A percentile compares a stretch with the other conserved stretches of the same genome.
phyloP scores from a whole-genome alignment of 169 alveolate genomes.

The Plasmodium billcollinsi region DNA sequence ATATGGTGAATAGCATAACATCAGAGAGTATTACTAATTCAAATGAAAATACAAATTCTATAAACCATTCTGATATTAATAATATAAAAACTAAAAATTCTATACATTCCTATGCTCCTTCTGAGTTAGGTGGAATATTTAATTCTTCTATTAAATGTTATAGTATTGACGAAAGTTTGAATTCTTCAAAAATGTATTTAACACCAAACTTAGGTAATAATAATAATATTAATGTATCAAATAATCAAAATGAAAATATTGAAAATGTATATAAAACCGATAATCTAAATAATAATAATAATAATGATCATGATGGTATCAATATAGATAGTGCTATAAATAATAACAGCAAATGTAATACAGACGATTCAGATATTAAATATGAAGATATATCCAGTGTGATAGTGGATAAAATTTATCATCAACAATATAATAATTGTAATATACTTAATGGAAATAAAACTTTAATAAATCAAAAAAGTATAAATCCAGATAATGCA shows the following conservation, averaged over 20 bases:
- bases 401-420: slow-evolving; percentile 40
- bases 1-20: slow-evolving; percentile 1
- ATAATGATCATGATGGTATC: neutral
- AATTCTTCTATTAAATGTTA: slow-evolving; percentile 1
- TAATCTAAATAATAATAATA: neutral
- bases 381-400: neutral
- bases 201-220: neutral
- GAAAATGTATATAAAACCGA: too few relatives aligned
- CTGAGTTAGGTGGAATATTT: slow-evolving; percentile 19
- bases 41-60: slow-evolving; percentile 12
- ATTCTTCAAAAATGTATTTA: neutral
- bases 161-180: neutral
- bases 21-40: slow-evolving; percentile 15
- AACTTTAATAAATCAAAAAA: slow-evolving; percentile 1
- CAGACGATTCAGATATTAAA: neutral
- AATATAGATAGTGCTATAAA: neutral
- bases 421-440: slow-evolving; percentile 23
- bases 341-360: neutral
- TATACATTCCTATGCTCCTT: neutral
- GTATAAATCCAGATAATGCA: neutral
- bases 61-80: neutral
- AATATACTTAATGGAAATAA: slow-evolving; percentile 13
- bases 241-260: neutral
- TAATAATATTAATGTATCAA: neutral
- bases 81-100: slow-evolving; percentile 15